phyloP scores from a whole-genome alignment of 2,329 filamentous ascomycete species.

The Hypoxylon sp. region DNA sequence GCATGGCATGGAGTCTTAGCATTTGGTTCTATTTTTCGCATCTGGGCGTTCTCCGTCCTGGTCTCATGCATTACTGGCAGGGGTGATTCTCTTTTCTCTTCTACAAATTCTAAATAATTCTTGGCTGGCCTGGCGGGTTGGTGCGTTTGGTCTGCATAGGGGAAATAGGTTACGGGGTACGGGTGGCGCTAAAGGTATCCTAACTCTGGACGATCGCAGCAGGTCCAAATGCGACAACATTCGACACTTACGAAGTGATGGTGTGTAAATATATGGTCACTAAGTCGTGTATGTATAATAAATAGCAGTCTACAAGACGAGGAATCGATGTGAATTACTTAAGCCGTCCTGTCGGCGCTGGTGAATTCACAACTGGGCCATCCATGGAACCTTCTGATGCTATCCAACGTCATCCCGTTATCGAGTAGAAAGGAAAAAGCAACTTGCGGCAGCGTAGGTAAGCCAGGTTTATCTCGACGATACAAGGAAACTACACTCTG shows the following conservation, averaged over 20 bases:
- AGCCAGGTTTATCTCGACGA: no score
- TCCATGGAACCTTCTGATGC: background rate
- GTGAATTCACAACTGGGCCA: background rate
- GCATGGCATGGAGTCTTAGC: slow-evolving; percentile 45
- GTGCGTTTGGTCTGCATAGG: slow-evolving; percentile 14
- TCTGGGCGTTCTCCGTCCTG: slow-evolving; percentile 24
- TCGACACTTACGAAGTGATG: slow-evolving; percentile 41
- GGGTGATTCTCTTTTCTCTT: slow-evolving; percentile 34
- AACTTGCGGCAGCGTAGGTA: background rate
- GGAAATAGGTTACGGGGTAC: background rate
- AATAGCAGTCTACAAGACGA: slow-evolving; percentile 40
- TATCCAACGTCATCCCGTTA: background rate
- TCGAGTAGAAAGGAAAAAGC: background rate
- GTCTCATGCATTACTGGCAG: slow-evolving; percentile 45
- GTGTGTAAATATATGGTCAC: slow-evolving; percentile 48
- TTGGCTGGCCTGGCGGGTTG: slow-evolving; percentile 26
- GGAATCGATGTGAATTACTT: slow-evolving; percentile 27
- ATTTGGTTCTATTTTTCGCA: slow-evolving; percentile 37
- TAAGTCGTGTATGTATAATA: slow-evolving; percentile 49
- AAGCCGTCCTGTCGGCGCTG: background rate
- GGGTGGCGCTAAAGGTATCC: background rate
- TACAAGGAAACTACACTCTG: background rate
- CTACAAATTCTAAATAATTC: slow-evolving; percentile 6
- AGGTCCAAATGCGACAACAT: slow-evolving; percentile 31
- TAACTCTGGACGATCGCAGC: slow-evolving; percentile 17